Conservation (phyloP, 768 basidiomycete genomes). For the Cystofilobasidium macerans region DNA sequence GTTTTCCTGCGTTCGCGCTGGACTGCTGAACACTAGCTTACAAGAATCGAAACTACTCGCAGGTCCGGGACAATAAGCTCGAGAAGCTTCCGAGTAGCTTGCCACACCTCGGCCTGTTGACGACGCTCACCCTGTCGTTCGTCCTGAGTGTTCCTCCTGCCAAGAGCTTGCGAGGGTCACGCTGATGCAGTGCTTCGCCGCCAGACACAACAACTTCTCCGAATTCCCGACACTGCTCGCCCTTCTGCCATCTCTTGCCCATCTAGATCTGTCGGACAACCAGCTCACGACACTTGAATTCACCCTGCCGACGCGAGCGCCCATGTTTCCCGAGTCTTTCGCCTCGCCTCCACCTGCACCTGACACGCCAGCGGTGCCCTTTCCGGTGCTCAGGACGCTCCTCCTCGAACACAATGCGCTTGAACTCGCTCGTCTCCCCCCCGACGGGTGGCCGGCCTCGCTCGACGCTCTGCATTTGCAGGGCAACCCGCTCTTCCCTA, state of each 20-base stretch:
- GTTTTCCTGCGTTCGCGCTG: not conserved
- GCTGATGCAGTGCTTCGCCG: not conserved
- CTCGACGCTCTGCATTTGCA: conserved; percentile 5
- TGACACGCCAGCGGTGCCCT: not conserved
- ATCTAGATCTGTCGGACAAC: conserved; percentile 17
- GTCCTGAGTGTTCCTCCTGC: not conserved
- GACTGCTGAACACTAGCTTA: not conserved
- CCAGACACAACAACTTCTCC: conserved; percentile 18
- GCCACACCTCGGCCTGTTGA: conserved; percentile 14
- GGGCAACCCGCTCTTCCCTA: conserved; percentile 4
- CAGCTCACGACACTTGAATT: conserved; percentile 15
- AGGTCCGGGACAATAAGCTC: conserved; percentile 24
- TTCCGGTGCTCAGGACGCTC: conserved; percentile 15
- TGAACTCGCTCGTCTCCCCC: not conserved
- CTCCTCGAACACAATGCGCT: conserved; percentile 19
- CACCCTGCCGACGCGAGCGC: conserved; percentile 15
- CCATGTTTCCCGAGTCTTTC: conserved; percentile 19
- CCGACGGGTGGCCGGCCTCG: conserved; percentile 6
- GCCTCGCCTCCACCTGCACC: conserved; percentile 3
- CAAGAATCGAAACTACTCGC: not conserved
- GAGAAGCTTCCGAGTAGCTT: conserved; percentile 4
- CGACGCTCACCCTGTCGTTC: conserved; percentile 20
- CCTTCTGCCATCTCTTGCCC: conserved; percentile 9
- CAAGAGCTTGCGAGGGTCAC: not conserved
- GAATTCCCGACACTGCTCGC: conserved; percentile 19